phyloP scores from a whole-genome alignment of 805 yeast genomes.

The Cyberlindnera xishuangbannaensis region DNA sequence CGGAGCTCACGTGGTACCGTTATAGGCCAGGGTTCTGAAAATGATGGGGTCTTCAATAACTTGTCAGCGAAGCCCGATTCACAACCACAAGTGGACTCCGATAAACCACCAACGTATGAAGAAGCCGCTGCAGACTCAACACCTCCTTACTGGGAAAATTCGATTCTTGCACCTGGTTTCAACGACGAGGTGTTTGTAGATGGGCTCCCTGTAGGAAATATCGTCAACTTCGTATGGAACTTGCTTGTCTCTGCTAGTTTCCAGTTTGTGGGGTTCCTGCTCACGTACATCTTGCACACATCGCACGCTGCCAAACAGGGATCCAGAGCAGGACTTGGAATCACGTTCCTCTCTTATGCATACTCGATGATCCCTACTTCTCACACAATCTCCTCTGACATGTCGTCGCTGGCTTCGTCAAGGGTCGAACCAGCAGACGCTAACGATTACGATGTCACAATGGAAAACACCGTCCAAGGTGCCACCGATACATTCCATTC shows the following conservation, averaged over 20 bases:
- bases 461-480: conserved; percentile 21
- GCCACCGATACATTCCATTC: conserved; percentile 23
- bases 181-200: conserved; percentile 89
- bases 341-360: conserved; percentile 73
- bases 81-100: conserved; percentile 30
- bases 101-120: conserved; percentile 80
- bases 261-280: conserved; percentile 87
- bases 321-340: conserved; percentile 84
- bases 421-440: conserved; percentile 56
- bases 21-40: conserved; percentile 33
- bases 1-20: conserved; percentile 3
- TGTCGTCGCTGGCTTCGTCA: conserved; percentile 15
- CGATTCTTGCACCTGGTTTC: conserved; percentile 69
- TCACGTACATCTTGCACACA: conserved; percentile 87
- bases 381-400: conserved; percentile 23
- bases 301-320: conserved; percentile 98
- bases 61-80: conserved; percentile 82
- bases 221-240: conserved; percentile 89
- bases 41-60: conserved; percentile 92
- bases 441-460: conserved; percentile 43
- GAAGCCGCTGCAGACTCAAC: conserved; percentile 93
- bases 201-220: conserved; percentile 91
- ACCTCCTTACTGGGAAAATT: conserved; percentile 96
- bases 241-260: conserved; percentile 82
- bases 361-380: conserved; percentile 46